Conservation (phyloP, 1,284 basidiomycete genomes). For the Tilletia walkeri region DNA sequence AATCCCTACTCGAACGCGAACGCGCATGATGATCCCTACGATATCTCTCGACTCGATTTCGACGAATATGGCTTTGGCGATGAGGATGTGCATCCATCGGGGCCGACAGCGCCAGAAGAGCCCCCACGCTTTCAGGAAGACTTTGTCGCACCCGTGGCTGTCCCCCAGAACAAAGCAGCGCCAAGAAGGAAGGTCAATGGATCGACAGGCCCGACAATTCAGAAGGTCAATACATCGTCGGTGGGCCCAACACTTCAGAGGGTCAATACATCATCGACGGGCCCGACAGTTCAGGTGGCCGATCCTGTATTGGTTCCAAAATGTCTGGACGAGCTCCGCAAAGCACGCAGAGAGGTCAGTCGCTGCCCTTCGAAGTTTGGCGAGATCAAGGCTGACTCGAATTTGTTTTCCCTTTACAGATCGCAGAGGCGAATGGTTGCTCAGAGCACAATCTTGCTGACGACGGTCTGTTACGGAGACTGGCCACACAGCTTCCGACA, state of each 20-base stretch:
- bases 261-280: background rate
- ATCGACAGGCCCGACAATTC: background rate
- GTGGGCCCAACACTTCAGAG: background rate
- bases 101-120: background rate
- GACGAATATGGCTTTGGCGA: background rate
- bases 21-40: background rate
- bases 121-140: background rate
- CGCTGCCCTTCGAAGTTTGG: background rate
- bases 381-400: background rate
- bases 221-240: no score
- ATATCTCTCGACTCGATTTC: background rate
- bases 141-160: background rate
- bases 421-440: background rate
- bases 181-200: background rate
- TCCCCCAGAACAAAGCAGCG: background rate
- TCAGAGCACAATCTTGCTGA: background rate
- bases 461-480: background rate
- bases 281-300: background rate
- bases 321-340: constrained; percentile 4
- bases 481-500: background rate
- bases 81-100: background rate
- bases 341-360: constrained; percentile 5
- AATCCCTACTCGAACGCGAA: background rate
- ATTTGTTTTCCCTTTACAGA: background rate
- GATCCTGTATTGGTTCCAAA: background rate